A percentile compares a stretch with the other conserved stretches of the same genome.
Conservation (phyloP, 2,329 filamentous ascomycete species). For the Penicillium nordicum region DNA sequence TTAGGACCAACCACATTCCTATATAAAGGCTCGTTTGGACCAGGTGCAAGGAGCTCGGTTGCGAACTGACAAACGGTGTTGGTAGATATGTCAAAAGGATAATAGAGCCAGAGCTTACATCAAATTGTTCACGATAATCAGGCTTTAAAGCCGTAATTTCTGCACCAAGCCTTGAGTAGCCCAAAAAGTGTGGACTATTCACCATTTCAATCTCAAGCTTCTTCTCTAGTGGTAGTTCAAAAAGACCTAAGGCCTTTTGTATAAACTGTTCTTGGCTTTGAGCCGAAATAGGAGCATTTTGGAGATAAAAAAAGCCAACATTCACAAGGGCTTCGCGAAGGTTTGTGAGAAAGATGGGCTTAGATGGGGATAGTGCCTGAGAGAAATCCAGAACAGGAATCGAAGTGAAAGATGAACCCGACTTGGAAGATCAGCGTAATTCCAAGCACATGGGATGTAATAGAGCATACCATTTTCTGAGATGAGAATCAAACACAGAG, state of each 20-base stretch:
- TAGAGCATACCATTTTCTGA: constrained; percentile 7
- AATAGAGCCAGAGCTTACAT: constrained; percentile 23
- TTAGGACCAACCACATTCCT: constrained; percentile 37
- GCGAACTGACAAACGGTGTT: constrained; percentile 32
- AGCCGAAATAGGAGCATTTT: constrained; percentile 26
- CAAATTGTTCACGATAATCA: constrained; percentile 39
- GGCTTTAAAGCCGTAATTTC: constrained; percentile 33
- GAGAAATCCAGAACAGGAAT: constrained; percentile 34
- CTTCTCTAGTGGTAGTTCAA: constrained; percentile 43
- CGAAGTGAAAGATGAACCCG: constrained; percentile 22
- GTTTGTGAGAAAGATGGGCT: constrained; percentile 25
- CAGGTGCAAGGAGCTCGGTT: constrained; percentile 36
- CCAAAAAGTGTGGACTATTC: constrained; percentile 38
- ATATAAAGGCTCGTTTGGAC: constrained; percentile 34
- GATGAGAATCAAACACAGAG: not conserved
- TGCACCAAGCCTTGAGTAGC: constrained; percentile 35
- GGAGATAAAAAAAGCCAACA: constrained; percentile 38
- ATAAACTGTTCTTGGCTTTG: constrained; percentile 30
- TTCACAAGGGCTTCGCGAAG: constrained; percentile 35
- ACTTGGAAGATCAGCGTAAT: not conserved
- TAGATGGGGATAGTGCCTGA: constrained; percentile 17
- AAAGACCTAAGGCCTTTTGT: constrained; percentile 42
- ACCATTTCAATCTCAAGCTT: constrained; percentile 50
- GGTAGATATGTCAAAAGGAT: constrained; percentile 23
- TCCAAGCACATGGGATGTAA: not conserved